Evolutionary conservation across 169 alveolate species (phyloP).

Genomic region (Cryptosporidium sp.): DNA sequence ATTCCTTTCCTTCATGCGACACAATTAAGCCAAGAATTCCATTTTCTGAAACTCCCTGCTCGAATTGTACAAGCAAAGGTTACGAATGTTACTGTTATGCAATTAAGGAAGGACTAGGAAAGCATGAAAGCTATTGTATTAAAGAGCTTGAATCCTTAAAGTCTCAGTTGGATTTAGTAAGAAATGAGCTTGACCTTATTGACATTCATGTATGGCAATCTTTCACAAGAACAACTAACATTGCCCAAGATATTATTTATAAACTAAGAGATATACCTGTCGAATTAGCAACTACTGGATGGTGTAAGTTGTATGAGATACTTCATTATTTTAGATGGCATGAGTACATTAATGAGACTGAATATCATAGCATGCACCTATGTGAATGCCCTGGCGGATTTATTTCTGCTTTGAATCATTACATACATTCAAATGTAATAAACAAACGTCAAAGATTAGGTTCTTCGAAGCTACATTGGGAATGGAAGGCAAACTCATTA

Average conservation of each 20-base stretch:
- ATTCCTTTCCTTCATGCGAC: conserved; percentile 64
- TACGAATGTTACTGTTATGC: conserved; percentile 79
- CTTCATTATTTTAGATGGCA: conserved; percentile 79
- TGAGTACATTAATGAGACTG: conserved; percentile 77
- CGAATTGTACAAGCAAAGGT: conserved; percentile 77
- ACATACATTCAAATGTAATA: conserved; percentile 77
- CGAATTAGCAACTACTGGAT: conserved; percentile 82
- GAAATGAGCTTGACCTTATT: conserved; percentile 79
- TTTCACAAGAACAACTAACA: conserved; percentile 77
- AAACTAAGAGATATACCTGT: conserved; percentile 73
- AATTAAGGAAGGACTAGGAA: conserved; percentile 79
- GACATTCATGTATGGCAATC: conserved; percentile 82
- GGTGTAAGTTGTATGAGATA: conserved; percentile 83
- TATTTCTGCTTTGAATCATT: conserved; percentile 83
- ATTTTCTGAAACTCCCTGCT: conserved; percentile 78
- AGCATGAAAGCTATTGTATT: conserved; percentile 77
- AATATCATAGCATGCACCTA: conserved; percentile 78
- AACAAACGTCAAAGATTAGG: conserved; percentile 55
- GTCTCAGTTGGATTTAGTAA: conserved; percentile 78
- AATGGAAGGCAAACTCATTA: conserved; percentile 83
- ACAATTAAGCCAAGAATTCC: conserved; percentile 46
- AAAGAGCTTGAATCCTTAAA: conserved; percentile 79
- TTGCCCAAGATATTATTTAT: conserved; percentile 73
- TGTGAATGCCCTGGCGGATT: conserved; percentile 86
- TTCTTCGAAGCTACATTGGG: conserved; percentile 75